Evolutionary conservation across 805 yeast species (phyloP).

Genomic region (Saturnispora quitensis): DNA sequence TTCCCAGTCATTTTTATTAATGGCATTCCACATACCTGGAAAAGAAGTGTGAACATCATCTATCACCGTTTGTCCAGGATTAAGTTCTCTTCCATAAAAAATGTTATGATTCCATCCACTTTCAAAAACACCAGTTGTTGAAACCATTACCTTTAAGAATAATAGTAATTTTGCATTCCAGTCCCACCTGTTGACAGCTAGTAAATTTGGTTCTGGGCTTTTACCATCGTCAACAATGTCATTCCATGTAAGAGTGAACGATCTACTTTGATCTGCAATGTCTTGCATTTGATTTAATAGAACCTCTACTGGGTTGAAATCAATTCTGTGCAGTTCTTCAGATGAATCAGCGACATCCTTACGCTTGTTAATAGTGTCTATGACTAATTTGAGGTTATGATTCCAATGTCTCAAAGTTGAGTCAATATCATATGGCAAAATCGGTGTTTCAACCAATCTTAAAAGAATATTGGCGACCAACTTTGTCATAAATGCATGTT

Average conservation of each 20-base stretch:
- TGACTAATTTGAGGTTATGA: slow-evolving; percentile 38
- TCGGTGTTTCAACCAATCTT: slow-evolving; percentile 64
- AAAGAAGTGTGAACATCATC: slow-evolving; percentile 57
- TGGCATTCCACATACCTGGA: slow-evolving; percentile 68
- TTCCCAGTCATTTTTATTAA: slow-evolving; percentile 39
- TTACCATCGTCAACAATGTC: slow-evolving; percentile 40
- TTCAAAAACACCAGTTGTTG: slow-evolving; percentile 33
- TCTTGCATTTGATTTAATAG: slow-evolving; percentile 31
- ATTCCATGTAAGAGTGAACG: slow-evolving; percentile 59
- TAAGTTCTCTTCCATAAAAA: slow-evolving; percentile 61
- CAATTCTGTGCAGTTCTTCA: not conserved
- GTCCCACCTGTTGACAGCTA: slow-evolving; percentile 65
- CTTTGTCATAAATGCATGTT: slow-evolving; percentile 48
- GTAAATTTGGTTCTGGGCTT: slow-evolving; percentile 64
- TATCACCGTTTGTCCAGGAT: slow-evolving; percentile 42
- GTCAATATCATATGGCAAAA: slow-evolving; percentile 58
- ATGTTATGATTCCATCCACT: slow-evolving; percentile 62
- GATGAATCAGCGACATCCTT: not conserved
- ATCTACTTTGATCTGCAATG: slow-evolving; percentile 39
- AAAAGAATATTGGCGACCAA: slow-evolving; percentile 44
- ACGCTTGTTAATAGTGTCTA: slow-evolving; percentile 25
- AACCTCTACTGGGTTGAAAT: slow-evolving; percentile 17
- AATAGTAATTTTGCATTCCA: slow-evolving; percentile 64
- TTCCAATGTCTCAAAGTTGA: slow-evolving; percentile 37
- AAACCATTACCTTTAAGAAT: slow-evolving; percentile 46